Base-by-base conservation (phyloP, 1,284 basidiomycete species). In the Stereum hirsutum region DNA sequence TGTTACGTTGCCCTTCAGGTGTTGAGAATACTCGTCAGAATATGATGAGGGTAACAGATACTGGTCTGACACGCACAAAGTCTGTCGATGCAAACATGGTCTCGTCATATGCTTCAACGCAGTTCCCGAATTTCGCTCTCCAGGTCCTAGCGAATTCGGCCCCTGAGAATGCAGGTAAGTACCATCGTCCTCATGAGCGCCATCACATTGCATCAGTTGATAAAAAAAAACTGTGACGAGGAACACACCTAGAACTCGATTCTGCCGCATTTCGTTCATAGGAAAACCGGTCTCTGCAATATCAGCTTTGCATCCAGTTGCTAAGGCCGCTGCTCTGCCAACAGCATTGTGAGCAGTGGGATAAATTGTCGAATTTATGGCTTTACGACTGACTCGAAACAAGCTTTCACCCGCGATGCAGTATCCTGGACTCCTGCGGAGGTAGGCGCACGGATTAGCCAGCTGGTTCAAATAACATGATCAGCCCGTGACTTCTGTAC, bases 261-360 rank as follows among this genome's bases (percentile, higher is more conserved):
- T 86, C 57, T 86, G 80, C 37, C 69, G 66, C 31, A 88, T 57
- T 35, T 88, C 81, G 48, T 67, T 68, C n/a, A n/a, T n/a, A n/a
- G n/a, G n/a, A n/a, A 7, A 50, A 48, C 4, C 47, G 41, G 11
- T 33, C 12, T 11, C 48, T 47, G 24, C 58, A 41, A 81, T 59
- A 34, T 74, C 68, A 43, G 78, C 62, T 40, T 60, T 68, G 58
- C 87, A 89, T 6, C 72, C 75, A 2, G 86, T 86, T 2, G 85
- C 80, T 28, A 75, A 61, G 8, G 75, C 74, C 2, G 80, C 87
- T 12, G 81, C 86, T 51, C 81, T 85, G 50, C 14, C n/a, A 27
- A n/a, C 34, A 8, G 24, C 12, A 28, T 3, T 4, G 19, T 34
- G 15, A 50, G 23, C 27, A 12, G 20, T n/a, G 11, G 3, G 28